Evolutionary conservation across 129 eudicot species (phyloP).

Genomic region (Mikania micrantha): DNA sequence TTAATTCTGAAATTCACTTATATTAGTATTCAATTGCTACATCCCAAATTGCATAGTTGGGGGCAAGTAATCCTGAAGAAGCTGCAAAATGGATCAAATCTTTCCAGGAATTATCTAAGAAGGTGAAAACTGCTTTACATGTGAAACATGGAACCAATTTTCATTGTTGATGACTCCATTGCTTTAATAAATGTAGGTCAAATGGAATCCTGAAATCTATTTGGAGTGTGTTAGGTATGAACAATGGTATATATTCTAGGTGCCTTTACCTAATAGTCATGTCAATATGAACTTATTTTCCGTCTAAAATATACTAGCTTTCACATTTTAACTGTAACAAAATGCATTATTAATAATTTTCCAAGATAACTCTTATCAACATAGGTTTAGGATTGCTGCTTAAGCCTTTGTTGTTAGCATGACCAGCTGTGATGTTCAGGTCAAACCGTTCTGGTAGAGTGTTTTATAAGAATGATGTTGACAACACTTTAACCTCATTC

Average conservation of each 20-base stretch:
- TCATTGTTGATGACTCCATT: conserved; percentile 11
- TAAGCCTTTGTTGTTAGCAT: conserved; percentile 6
- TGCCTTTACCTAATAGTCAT: not conserved
- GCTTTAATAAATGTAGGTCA: conserved; percentile 32
- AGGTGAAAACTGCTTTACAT: conserved; percentile 35
- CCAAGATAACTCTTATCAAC: not conserved
- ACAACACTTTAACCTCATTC: conserved; percentile 45
- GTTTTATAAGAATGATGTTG: conserved; percentile 28
- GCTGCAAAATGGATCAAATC: conserved; percentile 65
- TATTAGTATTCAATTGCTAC: not conserved
- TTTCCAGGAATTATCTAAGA: conserved; percentile 40
- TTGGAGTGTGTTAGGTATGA: conserved; percentile 24
- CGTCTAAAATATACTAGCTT: not conserved
- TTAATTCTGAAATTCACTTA: not conserved
- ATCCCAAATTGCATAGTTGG: conserved; percentile 37
- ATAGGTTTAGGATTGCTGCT: not conserved
- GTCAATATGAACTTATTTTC: not conserved
- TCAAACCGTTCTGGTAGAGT: conserved; percentile 33
- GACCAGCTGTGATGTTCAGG: conserved; percentile 24
- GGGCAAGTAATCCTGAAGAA: conserved; percentile 73
- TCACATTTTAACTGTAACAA: not conserved
- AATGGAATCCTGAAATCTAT: conserved; percentile 26
- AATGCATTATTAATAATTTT: not conserved
- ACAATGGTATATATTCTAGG: conserved; percentile 31
- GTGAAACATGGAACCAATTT: conserved; percentile 2